Base-by-base conservation (phyloP, 352 stramenopile species). In the Pythium rhizo-oryzae region DNA sequence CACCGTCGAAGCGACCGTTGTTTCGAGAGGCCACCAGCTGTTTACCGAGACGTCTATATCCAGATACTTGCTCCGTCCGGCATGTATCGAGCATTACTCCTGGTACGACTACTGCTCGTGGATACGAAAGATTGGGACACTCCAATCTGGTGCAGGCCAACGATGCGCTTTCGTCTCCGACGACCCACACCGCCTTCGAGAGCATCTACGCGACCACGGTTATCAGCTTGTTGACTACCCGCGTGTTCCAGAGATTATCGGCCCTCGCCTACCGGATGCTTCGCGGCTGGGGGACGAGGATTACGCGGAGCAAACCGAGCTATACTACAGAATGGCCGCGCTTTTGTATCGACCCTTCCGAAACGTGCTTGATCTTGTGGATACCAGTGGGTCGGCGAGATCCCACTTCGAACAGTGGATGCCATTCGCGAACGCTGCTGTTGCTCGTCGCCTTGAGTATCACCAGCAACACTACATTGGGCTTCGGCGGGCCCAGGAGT, bases 391-490 rank as follows among this genome's bases (percentile, higher is more conserved):
- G 1, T 63, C 57, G 3, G 57, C 43, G 7, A 12, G 57, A 28
- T 15, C 24, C 2, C 57, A 54, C 37, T 55, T 55, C 13, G 57
- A 63, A n/a, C 23, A 15, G 13, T 63, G 43, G 57, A 46, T 3
- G 11, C 41, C 57, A 21, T 33, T 19, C 41, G n/a, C 53, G 8
- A 13, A 30, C 11, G 15, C 24, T 12, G 37, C 62, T 18, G 8
- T 67, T 0, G 11, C 12, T 21, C 50, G 62, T 23, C 4, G n/a
- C 13, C 58, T 75, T 13, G 61, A 74, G 11, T 55, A 53, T 11
- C 67, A 74, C 49, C 69, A 75, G 35, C 62, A 69, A 30, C 58
- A 69, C 28, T 75, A 71, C 49, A 9, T 68, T 15, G 24, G 24
- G 0, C 46, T 71, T 0, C 44, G 69, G n/a, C 59, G 37, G 1